Percentiles rank a stretch among this genome's conserved stretches.
Evolutionary conservation across 2,329 filamentous ascomycete genomes (phyloP).

Genomic region (Verticillium klebahnii): DNA sequence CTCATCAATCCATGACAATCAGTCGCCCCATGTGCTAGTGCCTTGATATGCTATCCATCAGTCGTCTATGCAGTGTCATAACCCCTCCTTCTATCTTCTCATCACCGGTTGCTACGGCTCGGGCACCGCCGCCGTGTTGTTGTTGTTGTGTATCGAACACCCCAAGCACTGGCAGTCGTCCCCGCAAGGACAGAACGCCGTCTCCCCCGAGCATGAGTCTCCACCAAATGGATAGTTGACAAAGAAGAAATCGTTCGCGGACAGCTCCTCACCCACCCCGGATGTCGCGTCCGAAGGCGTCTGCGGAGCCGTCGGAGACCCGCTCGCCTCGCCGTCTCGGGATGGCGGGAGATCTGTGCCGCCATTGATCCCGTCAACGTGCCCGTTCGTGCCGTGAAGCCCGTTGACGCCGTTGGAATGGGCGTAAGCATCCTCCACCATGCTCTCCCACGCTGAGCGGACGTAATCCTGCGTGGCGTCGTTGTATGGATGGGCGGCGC

Average conservation of each 20-base stretch:
- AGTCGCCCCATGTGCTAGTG: neutral
- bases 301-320: constrained; percentile 33
- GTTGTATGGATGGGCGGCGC: constrained; percentile 64
- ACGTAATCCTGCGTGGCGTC: constrained; percentile 53
- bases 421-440: constrained; percentile 28
- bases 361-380: constrained; percentile 5
- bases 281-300: constrained; percentile 45
- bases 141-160: constrained; percentile 46
- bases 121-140: constrained; percentile 4
- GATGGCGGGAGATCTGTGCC: neutral
- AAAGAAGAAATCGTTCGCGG: constrained; percentile 54
- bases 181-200: constrained; percentile 50
- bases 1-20: neutral
- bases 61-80: neutral
- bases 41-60: neutral
- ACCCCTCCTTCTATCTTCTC: neutral
- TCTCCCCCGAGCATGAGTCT: constrained; percentile 43
- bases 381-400: constrained; percentile 2
- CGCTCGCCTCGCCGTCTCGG: constrained; percentile 5
- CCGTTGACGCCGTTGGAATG: constrained; percentile 15
- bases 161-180: constrained; percentile 56
- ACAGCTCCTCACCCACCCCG: constrained; percentile 42
- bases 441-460: constrained; percentile 40
- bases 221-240: constrained; percentile 46
- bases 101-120: neutral